phyloP scores from a whole-genome alignment of 179 eudicot genomes.

The Sideroxylon spinosum region DNA sequence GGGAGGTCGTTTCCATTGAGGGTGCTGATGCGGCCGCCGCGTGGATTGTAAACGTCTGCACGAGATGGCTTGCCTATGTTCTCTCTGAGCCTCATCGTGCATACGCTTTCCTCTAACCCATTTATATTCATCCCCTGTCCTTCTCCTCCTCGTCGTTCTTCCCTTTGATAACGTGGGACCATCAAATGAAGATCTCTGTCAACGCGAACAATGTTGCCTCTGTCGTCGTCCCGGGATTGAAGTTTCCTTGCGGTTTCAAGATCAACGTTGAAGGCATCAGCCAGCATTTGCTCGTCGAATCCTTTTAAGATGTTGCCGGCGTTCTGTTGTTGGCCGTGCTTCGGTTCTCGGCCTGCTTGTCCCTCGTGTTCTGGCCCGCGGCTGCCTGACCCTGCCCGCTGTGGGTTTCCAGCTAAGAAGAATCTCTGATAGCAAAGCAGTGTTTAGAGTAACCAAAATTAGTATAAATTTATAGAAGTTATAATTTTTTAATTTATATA shows the following conservation, averaged over 20 bases:
- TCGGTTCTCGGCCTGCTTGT: background rate
- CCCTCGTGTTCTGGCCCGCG: background rate
- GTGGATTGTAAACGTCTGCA: slow-evolving; percentile 44
- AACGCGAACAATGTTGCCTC: slow-evolving; percentile 48
- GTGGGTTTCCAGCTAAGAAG: slow-evolving; percentile 56
- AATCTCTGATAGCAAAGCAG: slow-evolving; percentile 30
- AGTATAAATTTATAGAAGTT: too few species aligned
- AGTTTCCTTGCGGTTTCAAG: slow-evolving; percentile 30
- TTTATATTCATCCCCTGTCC: slow-evolving; percentile 14
- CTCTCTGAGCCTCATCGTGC: slow-evolving; percentile 31
- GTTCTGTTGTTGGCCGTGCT: slow-evolving; percentile 12
- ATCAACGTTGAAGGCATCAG: slow-evolving; percentile 29
- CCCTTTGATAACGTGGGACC: slow-evolving; percentile 22
- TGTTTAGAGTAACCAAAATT: too few species aligned
- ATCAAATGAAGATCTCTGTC: slow-evolving; percentile 32
- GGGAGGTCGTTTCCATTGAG: slow-evolving; percentile 44
- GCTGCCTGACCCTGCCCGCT: slow-evolving; percentile 11
- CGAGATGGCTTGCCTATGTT: slow-evolving; percentile 27
- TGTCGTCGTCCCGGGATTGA: slow-evolving; percentile 33
- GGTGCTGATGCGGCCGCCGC: slow-evolving; percentile 42
- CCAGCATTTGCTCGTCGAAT: slow-evolving; percentile 32
- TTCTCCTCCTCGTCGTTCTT: slow-evolving; percentile 7
- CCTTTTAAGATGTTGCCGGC: slow-evolving; percentile 42
- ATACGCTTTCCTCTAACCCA: slow-evolving; percentile 42
- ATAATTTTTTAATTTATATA: too few species aligned